phyloP scores from a whole-genome alignment of 1,139 yeast species.

The Tardiomyces depauwii region DNA sequence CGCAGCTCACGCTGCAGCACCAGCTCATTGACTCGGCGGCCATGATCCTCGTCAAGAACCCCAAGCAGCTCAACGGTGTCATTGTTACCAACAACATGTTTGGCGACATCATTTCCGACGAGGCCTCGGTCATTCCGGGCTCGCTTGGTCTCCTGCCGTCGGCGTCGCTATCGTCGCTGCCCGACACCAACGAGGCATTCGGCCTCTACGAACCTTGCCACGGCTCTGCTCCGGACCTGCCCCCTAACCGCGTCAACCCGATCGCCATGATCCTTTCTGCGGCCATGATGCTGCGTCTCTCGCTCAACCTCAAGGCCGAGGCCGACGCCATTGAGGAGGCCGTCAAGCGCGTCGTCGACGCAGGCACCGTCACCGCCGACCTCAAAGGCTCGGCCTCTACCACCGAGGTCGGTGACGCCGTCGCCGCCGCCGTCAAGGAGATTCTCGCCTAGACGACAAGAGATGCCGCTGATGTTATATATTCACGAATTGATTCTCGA shows the following conservation, averaged over 20 bases:
- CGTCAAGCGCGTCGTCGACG: conserved; percentile 68
- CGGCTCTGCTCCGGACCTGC: conserved; percentile 95
- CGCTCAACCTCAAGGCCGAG: conserved; percentile 69
- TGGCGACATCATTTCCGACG: conserved; percentile 96
- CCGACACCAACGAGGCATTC: conserved; percentile 86
- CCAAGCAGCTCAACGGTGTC: conserved; percentile 83
- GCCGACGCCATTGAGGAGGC: conserved; percentile 88
- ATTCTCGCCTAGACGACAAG: conserved; percentile 27
- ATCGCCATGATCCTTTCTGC: conserved; percentile 89
- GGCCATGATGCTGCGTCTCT: conserved; percentile 93
- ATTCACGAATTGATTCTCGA: neutral
- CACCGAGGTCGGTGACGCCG: conserved; percentile 85
- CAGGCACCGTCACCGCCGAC: conserved; percentile 85
- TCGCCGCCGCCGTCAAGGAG: conserved; percentile 59
- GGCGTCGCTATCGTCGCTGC: conserved; percentile 90
- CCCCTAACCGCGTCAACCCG: conserved; percentile 82
- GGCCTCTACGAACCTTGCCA: conserved; percentile 98
- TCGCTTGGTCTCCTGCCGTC: conserved; percentile 92
- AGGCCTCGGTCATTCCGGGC: conserved; percentile 96
- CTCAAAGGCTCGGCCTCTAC: conserved; percentile 74
- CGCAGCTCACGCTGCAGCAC: conserved; percentile 73
- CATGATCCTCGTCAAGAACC: conserved; percentile 86
- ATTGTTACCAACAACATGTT: conserved; percentile 92
- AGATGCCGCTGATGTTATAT: neutral
- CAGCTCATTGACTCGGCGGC: conserved; percentile 98